Conservation (phyloP, 805 yeast species). For the Zygosaccharomyces bailii region DNA sequence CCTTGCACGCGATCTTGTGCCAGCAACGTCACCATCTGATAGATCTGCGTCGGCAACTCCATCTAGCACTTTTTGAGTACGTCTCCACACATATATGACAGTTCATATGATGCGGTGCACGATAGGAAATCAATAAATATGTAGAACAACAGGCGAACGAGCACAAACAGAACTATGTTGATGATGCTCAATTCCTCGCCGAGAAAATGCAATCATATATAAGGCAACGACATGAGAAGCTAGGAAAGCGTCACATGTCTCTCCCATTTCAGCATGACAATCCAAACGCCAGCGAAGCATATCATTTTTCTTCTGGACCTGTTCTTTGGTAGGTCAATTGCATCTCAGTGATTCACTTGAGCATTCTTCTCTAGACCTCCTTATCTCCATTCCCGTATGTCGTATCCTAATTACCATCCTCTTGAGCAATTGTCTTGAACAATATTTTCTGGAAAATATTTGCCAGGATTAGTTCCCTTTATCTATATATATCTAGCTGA, state of each 20-base stretch:
- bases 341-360: too few relatives aligned
- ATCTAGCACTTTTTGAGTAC: neutral
- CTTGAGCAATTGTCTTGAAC: too few relatives aligned
- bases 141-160: neutral
- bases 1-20: neutral
- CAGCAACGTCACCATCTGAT: neutral
- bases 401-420: too few relatives aligned
- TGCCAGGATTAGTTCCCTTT: too few relatives aligned
- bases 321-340: too few relatives aligned
- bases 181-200: neutral
- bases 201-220: neutral
- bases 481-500: too few relatives aligned
- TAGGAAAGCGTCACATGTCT: neutral
- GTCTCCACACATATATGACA: neutral
- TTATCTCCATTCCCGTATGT: too few relatives aligned
- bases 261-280: neutral
- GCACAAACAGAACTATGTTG: neutral
- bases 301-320: too few relatives aligned
- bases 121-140: neutral
- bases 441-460: too few relatives aligned
- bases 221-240: neutral
- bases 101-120: neutral
- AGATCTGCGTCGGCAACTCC: neutral
- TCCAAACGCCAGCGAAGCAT: neutral
- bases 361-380: too few relatives aligned